Percentiles rank a stretch among this genome's conserved stretches.
phyloP scores from a whole-genome alignment of 495 filamentous ascomycete species.

The Neurospora sp. region DNA sequence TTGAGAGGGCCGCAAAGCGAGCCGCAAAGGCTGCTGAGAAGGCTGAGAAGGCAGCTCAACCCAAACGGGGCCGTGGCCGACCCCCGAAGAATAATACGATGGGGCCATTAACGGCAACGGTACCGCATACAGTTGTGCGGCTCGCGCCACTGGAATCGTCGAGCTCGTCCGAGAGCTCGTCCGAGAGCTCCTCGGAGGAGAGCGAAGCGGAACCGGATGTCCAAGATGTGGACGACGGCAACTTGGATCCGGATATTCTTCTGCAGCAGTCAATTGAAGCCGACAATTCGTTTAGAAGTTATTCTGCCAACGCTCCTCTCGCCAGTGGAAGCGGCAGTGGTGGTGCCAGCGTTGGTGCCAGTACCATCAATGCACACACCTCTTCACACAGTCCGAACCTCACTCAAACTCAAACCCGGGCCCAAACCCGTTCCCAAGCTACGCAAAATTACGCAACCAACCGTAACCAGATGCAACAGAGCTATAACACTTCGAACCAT shows the following conservation, averaged over 20 bases:
- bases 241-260: not conserved
- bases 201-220: not conserved
- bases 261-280: not conserved
- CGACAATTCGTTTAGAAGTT: not conserved
- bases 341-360: not conserved
- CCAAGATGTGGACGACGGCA: not conserved
- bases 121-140: not conserved
- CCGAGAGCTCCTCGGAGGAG: not conserved
- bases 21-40: not conserved
- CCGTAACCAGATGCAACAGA: not conserved
- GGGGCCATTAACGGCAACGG: not conserved
- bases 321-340: not conserved
- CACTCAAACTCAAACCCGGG: not conserved
- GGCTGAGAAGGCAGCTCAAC: not conserved
- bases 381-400: not conserved
- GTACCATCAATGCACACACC: not conserved
- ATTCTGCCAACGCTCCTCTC: not conserved
- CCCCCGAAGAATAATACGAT: not conserved
- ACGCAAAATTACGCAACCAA: not conserved
- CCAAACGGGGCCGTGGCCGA: slow-evolving; percentile 1
- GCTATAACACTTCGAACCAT: not conserved
- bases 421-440: not conserved
- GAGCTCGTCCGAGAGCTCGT: not conserved
- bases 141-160: not conserved
- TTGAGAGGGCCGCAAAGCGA: not conserved